These are phyloP conservation scores for Striga hermonthica DNA, from an alignment of 305 asterid genomes.

Conservation along the genomic window DNA sequence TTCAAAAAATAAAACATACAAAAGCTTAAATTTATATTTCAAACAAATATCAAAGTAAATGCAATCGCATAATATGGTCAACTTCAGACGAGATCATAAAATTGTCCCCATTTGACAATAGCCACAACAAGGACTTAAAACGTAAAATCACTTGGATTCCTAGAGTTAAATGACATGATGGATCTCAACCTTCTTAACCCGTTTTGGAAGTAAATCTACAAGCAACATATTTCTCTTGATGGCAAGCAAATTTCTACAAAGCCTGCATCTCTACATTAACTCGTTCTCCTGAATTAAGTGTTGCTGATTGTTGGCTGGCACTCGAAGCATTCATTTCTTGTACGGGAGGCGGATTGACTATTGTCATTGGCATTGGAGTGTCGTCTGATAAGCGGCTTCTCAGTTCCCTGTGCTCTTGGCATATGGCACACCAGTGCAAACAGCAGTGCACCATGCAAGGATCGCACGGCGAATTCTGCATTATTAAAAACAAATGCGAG, in stretches of 20 bases:
- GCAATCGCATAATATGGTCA: no score
- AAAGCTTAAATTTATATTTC: no score
- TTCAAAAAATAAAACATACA: no score
- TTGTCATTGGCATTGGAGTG: constrained; percentile 54
- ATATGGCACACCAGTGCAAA: constrained; percentile 83
- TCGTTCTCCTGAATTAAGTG: constrained; percentile 40
- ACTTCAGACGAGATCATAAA: no score
- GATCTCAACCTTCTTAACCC: background rate
- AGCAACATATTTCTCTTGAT: background rate
- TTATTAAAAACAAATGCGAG: background rate
- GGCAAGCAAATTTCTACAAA: constrained; percentile 31
- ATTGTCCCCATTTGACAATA: no score
- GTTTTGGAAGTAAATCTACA: background rate
- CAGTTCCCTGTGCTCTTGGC: constrained; percentile 88
- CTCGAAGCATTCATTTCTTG: constrained; percentile 60
- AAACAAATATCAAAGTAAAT: no score
- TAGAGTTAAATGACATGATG: no score
- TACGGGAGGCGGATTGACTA: constrained; percentile 77
- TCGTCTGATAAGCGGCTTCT: constrained; percentile 65
- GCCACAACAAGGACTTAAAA: no score
- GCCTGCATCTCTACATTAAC: constrained; percentile 68
- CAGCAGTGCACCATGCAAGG: constrained; percentile 84
- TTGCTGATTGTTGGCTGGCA: constrained; percentile 32
- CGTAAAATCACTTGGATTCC: no score
- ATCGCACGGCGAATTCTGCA: constrained; percentile 81